phyloP scores from a whole-genome alignment of 1,284 basidiomycete genomes.

The Erythrobasidium hasegawianum region DNA sequence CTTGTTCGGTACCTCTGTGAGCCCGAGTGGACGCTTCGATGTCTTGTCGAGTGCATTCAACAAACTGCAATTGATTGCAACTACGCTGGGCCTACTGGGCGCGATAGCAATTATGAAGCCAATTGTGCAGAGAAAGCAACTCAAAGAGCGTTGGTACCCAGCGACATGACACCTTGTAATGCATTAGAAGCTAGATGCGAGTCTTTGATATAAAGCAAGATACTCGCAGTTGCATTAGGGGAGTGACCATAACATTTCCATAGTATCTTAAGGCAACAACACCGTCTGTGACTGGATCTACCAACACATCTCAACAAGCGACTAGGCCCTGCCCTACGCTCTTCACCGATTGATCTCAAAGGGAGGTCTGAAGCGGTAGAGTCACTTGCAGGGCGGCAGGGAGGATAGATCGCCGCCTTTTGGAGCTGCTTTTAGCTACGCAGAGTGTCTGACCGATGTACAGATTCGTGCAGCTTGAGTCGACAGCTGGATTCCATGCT shows the following conservation, averaged over 20 bases:
- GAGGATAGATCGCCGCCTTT: neutral
- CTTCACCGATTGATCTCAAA: no score
- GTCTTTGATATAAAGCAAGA: no score
- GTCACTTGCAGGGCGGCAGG: neutral
- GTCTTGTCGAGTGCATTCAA: slow-evolving; percentile 88
- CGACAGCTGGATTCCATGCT: slow-evolving; percentile 24
- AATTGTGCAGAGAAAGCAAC: slow-evolving; percentile 34
- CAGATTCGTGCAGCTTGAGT: slow-evolving; percentile 25
- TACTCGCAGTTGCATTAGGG: no score
- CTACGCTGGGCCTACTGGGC: slow-evolving; percentile 64
- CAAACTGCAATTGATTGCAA: slow-evolving; percentile 83
- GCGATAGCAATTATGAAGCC: slow-evolving; percentile 68
- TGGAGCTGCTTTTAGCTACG: slow-evolving; percentile 5
- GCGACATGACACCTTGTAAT: neutral
- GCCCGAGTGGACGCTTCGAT: slow-evolving; percentile 88
- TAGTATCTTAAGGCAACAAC: no score
- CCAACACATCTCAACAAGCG: no score
- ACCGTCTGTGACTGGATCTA: no score
- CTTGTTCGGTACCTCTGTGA: slow-evolving; percentile 74
- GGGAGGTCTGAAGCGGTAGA: no score
- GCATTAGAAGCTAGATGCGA: no score
- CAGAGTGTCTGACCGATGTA: slow-evolving; percentile 23
- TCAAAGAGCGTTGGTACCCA: slow-evolving; percentile 31
- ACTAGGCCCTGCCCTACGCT: no score
- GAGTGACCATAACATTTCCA: no score